phyloP scores from a whole-genome alignment of 2,329 filamentous ascomycete genomes.

The Fusarium sororula region DNA sequence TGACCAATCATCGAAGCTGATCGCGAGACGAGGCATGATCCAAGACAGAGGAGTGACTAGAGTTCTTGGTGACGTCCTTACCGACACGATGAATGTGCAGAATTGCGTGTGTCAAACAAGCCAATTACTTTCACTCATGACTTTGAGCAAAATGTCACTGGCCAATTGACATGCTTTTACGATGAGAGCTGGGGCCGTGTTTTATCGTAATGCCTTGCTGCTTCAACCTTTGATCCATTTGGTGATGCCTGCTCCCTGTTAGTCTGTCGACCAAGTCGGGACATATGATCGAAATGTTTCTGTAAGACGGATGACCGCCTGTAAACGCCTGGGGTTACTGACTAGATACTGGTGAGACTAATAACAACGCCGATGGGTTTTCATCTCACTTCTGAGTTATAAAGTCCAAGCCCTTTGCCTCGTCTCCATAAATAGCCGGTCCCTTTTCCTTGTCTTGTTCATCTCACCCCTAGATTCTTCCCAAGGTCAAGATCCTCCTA shows the following conservation, averaged over 20 bases:
- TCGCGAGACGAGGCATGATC: background rate
- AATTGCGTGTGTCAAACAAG: background rate
- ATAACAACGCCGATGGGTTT: background rate
- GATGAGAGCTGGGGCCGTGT: background rate
- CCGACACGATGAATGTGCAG: background rate
- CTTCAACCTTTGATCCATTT: background rate
- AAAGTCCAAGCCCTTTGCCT: background rate
- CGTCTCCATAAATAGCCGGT: background rate
- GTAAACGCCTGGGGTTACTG: background rate
- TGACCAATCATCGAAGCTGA: background rate
- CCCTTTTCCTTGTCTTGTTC: background rate
- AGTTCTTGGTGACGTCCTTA: background rate
- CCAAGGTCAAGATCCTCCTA: background rate
- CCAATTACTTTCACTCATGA: background rate
- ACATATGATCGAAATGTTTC: background rate
- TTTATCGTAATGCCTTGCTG: background rate
- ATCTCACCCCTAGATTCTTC: background rate
- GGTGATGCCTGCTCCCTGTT: background rate
- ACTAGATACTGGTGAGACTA: background rate
- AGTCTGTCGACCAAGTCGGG: background rate
- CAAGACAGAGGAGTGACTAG: background rate
- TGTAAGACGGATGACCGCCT: background rate
- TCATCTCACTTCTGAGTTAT: background rate
- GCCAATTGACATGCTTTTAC: background rate
- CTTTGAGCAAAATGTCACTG: background rate